Conservation (phyloP, 257 asterid species). For the Phtheirospermum japonicum region DNA sequence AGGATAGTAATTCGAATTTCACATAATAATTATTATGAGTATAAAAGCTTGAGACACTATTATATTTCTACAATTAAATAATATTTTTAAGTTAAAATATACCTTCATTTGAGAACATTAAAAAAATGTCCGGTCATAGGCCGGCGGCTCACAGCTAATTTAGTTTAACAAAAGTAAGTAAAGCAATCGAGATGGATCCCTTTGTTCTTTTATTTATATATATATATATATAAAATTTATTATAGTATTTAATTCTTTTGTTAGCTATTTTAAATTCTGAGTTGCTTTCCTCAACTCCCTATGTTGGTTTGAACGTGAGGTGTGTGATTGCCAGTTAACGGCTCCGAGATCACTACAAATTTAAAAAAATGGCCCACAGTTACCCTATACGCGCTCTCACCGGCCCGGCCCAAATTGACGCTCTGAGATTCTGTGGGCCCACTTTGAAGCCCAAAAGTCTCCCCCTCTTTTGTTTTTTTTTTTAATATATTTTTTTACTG, state of each 20-base stretch:
- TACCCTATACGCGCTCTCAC: conserved; percentile 30
- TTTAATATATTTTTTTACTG: background rate
- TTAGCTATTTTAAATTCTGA: no score
- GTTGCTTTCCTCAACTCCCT: background rate
- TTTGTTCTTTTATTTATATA: no score
- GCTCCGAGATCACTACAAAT: conserved; percentile 33
- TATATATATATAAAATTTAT: no score
- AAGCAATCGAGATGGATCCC: no score
- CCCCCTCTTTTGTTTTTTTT: background rate
- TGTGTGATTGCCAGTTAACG: conserved; percentile 45
- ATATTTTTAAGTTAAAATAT: no score
- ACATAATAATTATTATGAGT: no score
- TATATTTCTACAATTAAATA: no score
- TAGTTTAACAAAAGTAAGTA: background rate
- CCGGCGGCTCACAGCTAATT: no score
- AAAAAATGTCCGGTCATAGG: background rate
- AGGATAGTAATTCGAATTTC: no score
- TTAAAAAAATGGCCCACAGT: conserved; percentile 32
- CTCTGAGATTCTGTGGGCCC: conserved; percentile 35
- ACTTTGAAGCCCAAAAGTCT: background rate
- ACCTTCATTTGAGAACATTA: background rate
- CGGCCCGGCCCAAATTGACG: conserved; percentile 13
- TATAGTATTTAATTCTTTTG: no score
- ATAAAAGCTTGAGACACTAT: no score
- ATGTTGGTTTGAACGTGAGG: conserved; percentile 10